Evolutionary conservation across 1,139 yeast species (phyloP), one percentile per base, ranked within the genome.

Genomic region (Meyerozyma carpophila): DNA sequence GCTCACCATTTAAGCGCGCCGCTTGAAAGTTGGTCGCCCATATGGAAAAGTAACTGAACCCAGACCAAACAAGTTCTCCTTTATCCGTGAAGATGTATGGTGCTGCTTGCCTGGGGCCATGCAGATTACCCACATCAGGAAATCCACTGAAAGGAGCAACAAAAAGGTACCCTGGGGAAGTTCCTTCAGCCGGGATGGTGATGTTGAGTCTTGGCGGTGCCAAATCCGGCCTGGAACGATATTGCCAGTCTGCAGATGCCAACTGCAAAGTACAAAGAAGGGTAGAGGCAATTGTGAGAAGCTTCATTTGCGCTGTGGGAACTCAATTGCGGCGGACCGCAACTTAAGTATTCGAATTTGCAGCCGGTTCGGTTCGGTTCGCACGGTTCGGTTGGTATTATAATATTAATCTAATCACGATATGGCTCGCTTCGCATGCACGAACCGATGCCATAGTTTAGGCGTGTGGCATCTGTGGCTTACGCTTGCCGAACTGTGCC

Each of bases 21-120:
- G 62, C 61, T 48, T 66, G 70, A 49, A 65, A 62, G 45, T 66
- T 64, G 29, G 65, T 53, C 1, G 64, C 59, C 65, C 68, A 58
- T 37, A 59, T 64, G 8, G 66, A 62, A 40, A 56, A 58, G 44
- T 59, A 56, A 10, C 58, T 50, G 47, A 56, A 65, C 1, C 69
- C 67, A 4, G 67, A 62, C 70, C 70, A 66, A 16, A 66, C 65
- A 14, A 66, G 50, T 31, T 65, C 69, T 3, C 70, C 70, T 7
- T 54, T 43, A 29, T 57, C 59, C 18, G 58, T 58, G 47, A 57
- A 66, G 34, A 66, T 65, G 44, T 66, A 65, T 5, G 68, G 65
- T 28, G 64, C 66, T 21, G 62, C 54, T 38, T 54, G 63, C 27
- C 62, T 51, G 4, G 63, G 62, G 9, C 63, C 58, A 39, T 52